Percentiles rank a stretch among this genome's conserved stretches.
Evolutionary conservation across 2,329 filamentous ascomycete genomes (phyloP).

Genomic region (Aureobasidium zeae): DNA sequence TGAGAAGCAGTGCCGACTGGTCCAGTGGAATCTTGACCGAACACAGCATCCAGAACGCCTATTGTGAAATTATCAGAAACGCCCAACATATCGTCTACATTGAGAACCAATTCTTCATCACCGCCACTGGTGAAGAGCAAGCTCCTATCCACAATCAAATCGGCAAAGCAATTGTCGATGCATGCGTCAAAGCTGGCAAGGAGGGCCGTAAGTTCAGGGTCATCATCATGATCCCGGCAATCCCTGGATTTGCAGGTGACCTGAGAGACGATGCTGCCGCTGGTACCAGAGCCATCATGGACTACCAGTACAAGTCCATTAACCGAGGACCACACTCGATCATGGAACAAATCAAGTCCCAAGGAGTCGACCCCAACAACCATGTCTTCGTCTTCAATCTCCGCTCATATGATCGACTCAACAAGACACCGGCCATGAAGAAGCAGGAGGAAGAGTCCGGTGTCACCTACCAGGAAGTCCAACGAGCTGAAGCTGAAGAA

Average conservation of each 20-base stretch:
- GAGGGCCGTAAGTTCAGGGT: constrained; percentile 82
- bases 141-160: constrained; percentile 79
- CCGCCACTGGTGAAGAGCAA: constrained; percentile 83
- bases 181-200: constrained; percentile 69
- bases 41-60: constrained; percentile 80
- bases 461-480: constrained; percentile 75
- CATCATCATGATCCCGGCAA: constrained; percentile 80
- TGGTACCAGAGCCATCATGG: constrained; percentile 91
- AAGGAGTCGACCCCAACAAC: constrained; percentile 67
- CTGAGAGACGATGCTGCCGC: constrained; percentile 71
- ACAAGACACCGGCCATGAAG: constrained; percentile 64
- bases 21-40: constrained; percentile 81
- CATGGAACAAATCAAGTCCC: constrained; percentile 62
- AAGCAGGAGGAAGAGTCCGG: constrained; percentile 73
- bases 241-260: constrained; percentile 91
- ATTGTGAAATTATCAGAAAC: constrained; percentile 72
- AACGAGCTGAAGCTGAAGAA: constrained; percentile 79
- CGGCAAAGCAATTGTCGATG: constrained; percentile 82
- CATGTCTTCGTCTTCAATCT: constrained; percentile 94
- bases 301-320: constrained; percentile 96
- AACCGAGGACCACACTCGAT: constrained; percentile 87
- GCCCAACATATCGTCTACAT: constrained; percentile 94
- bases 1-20: constrained; percentile 90
- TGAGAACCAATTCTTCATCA: constrained; percentile 98
- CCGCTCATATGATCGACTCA: constrained; percentile 83